Base-by-base conservation (phyloP, 2,329 filamentous ascomycete species). In the Dendrostoma leiphaemia region DNA sequence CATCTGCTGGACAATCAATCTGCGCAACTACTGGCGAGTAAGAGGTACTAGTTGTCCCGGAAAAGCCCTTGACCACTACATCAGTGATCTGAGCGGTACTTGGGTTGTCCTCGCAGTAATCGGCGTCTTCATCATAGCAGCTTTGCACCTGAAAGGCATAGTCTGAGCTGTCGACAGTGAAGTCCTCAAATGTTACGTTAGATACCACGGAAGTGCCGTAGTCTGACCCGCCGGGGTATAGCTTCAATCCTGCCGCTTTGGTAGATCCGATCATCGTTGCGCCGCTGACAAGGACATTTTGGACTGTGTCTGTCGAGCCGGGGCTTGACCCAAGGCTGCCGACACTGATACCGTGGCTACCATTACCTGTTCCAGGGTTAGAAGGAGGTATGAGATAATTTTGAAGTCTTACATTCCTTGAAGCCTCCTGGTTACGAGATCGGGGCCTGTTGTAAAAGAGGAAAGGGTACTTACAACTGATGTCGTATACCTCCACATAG, bases 331-430 rank as follows among this genome's bases (percentile, higher is more conserved):
- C 76, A 6, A 79, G 63, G 2, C 71, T 75, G 4, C 76, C 77
- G 5, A 79, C 74, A 1, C 72, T 76, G 8, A 79, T 60, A 7
- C 76, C 75, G 44, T 77, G 76, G 8, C 72, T 74, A 15, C 75
- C 74, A 3, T 65, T 71, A n/a, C n/a, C n/a, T n/a, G n/a, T n/a
- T n/a, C n/a, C n/a, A n/a, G n/a, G n/a, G n/a, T n/a, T n/a, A n/a
- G n/a, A n/a, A n/a, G n/a, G n/a, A n/a, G n/a, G n/a, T n/a, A n/a
- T n/a, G n/a, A n/a, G n/a, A n/a, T n/a, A n/a, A n/a, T n/a, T n/a
- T n/a, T n/a, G n/a, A n/a, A n/a, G n/a, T n/a, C n/a, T n/a, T n/a
- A n/a, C n/a, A n/a, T n/a, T n/a, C n/a, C n/a, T n/a, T n/a, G n/a
- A n/a, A n/a, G n/a, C n/a, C n/a, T n/a, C n/a, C n/a, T n/a, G n/a